These are phyloP conservation scores for Penicillium psychrosexuale DNA, from an alignment of 2,329 filamentous ascomycete species.

Conservation along the genomic window DNA sequence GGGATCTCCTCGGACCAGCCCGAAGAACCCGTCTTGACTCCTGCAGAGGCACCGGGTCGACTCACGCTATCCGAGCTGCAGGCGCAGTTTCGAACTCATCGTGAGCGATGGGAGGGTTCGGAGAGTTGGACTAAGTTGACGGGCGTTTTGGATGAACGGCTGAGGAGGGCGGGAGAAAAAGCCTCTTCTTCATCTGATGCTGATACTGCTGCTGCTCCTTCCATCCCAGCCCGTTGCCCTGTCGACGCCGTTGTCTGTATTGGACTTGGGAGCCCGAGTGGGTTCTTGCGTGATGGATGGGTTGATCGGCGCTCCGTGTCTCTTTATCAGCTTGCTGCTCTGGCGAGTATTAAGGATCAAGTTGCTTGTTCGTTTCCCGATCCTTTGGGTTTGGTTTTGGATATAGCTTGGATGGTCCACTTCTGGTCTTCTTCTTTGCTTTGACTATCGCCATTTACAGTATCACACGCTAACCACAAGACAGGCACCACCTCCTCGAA, in stretches of 20 bases:
- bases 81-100: conserved; percentile 29
- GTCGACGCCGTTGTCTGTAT: conserved; percentile 38
- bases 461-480: neutral
- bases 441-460: neutral
- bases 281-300: conserved; percentile 42
- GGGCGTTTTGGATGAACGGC: conserved; percentile 5
- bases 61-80: conserved; percentile 34
- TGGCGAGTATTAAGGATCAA: conserved; percentile 30
- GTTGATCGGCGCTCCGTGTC: conserved; percentile 42
- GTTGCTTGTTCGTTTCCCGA: conserved; percentile 22
- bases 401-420: too few relatives aligned
- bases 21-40: conserved; percentile 20
- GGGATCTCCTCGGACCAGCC: neutral
- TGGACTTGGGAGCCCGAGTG: conserved; percentile 43
- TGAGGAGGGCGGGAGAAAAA: neutral
- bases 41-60: conserved; percentile 37
- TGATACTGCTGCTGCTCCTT: neutral
- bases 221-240: neutral
- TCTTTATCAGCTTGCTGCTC: conserved; percentile 41
- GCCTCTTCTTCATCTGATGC: neutral
- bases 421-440: too few relatives aligned
- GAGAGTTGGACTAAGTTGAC: conserved; percentile 26
- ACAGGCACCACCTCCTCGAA: conserved; percentile 22
- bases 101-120: conserved; percentile 31
- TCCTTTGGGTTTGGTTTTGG: too few relatives aligned